phyloP scores from a whole-genome alignment of 2,329 filamentous ascomycete genomes.

The Colletotrichum truncatum region DNA sequence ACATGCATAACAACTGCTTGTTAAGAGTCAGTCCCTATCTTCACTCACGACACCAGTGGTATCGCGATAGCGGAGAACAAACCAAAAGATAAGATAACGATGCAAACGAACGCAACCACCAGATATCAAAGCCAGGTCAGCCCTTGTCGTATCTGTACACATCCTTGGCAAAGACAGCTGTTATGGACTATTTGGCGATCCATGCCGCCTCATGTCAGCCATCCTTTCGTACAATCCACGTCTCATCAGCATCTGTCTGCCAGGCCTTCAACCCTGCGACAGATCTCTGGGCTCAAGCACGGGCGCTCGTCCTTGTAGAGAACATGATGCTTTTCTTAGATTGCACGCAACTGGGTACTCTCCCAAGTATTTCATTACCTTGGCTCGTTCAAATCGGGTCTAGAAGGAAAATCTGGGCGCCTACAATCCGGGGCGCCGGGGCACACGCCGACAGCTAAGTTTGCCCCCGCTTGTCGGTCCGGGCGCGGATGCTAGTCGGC shows the following conservation, averaged over 20 bases:
- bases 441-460: background rate
- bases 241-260: slow-evolving; percentile 1
- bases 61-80: background rate
- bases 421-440: background rate
- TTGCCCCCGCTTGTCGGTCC: slow-evolving; percentile 3
- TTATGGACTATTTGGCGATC: background rate
- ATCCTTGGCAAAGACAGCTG: background rate
- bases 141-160: background rate
- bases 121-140: background rate
- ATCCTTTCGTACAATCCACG: background rate
- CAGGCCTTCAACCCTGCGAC: background rate
- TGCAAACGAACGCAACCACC: background rate
- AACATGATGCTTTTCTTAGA: background rate
- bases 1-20: slow-evolving; percentile 6
- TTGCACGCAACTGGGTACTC: background rate
- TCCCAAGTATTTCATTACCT: background rate
- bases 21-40: slow-evolving; percentile 10
- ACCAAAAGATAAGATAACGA: slow-evolving; percentile 11
- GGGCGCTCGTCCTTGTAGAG: background rate
- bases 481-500: slow-evolving; percentile 1
- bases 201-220: background rate
- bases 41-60: slow-evolving; percentile 2
- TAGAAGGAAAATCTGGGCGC: background rate
- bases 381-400: background rate
- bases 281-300: background rate